Evolutionary conservation across 2,329 filamentous ascomycete species (phyloP).

Genomic region (Colletotrichum cordylinicola): DNA sequence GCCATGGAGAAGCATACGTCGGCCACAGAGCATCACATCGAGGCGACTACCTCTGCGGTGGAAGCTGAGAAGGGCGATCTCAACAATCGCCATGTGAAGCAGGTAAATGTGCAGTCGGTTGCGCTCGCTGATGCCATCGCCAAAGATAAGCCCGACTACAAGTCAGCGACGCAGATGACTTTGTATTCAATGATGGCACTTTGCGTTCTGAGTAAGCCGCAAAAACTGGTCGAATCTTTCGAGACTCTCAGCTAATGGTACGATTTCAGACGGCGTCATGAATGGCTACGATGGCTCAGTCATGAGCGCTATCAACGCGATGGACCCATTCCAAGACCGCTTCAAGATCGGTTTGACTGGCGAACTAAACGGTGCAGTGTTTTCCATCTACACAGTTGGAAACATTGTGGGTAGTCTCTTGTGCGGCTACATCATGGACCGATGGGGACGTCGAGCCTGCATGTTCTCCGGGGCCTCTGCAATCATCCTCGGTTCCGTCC

Average conservation of each 20-base stretch:
- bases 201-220: constrained; percentile 16
- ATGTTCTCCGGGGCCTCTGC: not conserved
- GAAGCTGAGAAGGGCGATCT: constrained; percentile 6
- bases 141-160: constrained; percentile 24
- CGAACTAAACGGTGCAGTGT: constrained; percentile 15
- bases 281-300: constrained; percentile 22
- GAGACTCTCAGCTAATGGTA: no score
- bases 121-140: constrained; percentile 26
- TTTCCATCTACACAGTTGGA: constrained; percentile 25
- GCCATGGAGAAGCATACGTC: not conserved
- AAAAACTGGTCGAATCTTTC: no score
- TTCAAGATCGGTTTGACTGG: constrained; percentile 22
- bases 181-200: constrained; percentile 25
- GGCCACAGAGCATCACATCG: not conserved
- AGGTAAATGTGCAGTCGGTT: constrained; percentile 21
- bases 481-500: constrained; percentile 23
- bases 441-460: constrained; percentile 21
- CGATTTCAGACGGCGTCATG: constrained; percentile 14
- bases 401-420: constrained; percentile 16
- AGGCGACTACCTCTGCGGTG: constrained; percentile 14
- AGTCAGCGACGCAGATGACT: constrained; percentile 12
- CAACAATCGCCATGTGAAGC: constrained; percentile 6
- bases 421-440: constrained; percentile 26
- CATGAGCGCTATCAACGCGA: constrained; percentile 25
- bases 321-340: constrained; percentile 22